A percentile compares a stretch with the other conserved stretches of the same genome.
Conservation (phyloP, 2,329 filamentous ascomycete genomes). For the Ophiostoma triangulosporum region DNA sequence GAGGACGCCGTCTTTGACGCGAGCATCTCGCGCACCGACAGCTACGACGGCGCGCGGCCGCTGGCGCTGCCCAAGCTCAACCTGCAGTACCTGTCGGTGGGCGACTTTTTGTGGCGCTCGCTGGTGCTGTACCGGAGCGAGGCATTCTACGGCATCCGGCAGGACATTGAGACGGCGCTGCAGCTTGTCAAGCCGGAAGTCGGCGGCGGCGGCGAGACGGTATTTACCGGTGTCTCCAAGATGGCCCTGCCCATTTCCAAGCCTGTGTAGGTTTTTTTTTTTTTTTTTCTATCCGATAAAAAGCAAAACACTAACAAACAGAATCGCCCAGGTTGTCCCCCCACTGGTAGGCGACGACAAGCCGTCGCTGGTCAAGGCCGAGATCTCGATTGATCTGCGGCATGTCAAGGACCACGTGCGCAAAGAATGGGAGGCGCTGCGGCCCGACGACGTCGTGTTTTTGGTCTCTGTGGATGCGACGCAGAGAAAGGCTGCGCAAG, state of each 20-base stretch:
- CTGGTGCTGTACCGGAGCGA: constrained; percentile 81
- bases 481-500: constrained; percentile 22
- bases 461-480: constrained; percentile 61
- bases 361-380: constrained; percentile 74
- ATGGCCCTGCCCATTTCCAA: constrained; percentile 85
- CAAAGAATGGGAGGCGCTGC: constrained; percentile 79
- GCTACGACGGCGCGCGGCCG: constrained; percentile 75
- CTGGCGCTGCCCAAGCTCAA: constrained; percentile 90
- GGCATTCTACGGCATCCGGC: constrained; percentile 84
- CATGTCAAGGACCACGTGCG: constrained; percentile 63
- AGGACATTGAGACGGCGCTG: constrained; percentile 73
- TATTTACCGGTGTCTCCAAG: constrained; percentile 73
- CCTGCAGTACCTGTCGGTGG: constrained; percentile 85
- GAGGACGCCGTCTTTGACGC: constrained; percentile 70
- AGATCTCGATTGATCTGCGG: constrained; percentile 73
- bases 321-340: constrained; percentile 66
- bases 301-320: constrained; percentile 19
- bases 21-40: constrained; percentile 65
- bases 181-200: constrained; percentile 62
- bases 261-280: constrained; percentile 40
- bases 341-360: constrained; percentile 70
- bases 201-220: constrained; percentile 49
- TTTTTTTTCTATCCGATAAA: constrained; percentile 18
- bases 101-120: constrained; percentile 94
- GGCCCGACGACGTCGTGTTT: constrained; percentile 81